phyloP scores from a whole-genome alignment of 495 filamentous ascomycete genomes.

The Penicillium ochrochloron region DNA sequence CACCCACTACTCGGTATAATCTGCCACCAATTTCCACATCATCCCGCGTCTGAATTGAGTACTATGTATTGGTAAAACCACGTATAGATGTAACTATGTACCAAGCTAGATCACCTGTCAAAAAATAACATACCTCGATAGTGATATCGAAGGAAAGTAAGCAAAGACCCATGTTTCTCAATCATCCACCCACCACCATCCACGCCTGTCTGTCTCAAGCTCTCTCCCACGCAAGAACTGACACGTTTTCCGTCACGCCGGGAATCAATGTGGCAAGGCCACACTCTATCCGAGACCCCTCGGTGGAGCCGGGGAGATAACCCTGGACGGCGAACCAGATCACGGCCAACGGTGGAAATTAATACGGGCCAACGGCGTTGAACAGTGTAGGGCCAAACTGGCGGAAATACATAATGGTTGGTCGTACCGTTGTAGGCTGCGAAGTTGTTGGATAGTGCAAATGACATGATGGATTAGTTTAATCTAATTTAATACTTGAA shows the following conservation, averaged over 20 bases:
- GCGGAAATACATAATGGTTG: too few relatives aligned
- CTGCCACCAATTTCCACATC: slow-evolving; percentile 3
- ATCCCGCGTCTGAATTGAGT: neutral
- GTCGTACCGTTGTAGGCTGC: too few relatives aligned
- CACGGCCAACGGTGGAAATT: slow-evolving; percentile 31
- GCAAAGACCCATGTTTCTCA: neutral
- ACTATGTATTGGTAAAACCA: neutral
- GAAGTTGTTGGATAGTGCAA: neutral
- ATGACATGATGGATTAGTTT: neutral
- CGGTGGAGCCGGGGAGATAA: slow-evolving; percentile 23
- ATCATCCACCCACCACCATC: neutral
- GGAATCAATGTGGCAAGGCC: slow-evolving; percentile 24
- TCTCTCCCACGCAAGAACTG: slow-evolving; percentile 16
- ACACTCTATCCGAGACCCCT: slow-evolving; percentile 31
- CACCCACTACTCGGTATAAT: neutral
- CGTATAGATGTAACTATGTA: neutral
- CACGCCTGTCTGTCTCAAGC: neutral
- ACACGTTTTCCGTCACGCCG: slow-evolving; percentile 12
- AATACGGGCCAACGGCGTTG: slow-evolving; percentile 21
- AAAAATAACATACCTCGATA: neutral
- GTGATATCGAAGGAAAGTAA: neutral
- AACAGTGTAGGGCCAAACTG: neutral
- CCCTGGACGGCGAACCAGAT: slow-evolving; percentile 33
- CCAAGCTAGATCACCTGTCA: neutral
- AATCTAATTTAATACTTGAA: slow-evolving; percentile 3